Evolutionary conservation across 441 rosid genomes (phyloP).

Genomic region (Pelargonium australe): DNA sequence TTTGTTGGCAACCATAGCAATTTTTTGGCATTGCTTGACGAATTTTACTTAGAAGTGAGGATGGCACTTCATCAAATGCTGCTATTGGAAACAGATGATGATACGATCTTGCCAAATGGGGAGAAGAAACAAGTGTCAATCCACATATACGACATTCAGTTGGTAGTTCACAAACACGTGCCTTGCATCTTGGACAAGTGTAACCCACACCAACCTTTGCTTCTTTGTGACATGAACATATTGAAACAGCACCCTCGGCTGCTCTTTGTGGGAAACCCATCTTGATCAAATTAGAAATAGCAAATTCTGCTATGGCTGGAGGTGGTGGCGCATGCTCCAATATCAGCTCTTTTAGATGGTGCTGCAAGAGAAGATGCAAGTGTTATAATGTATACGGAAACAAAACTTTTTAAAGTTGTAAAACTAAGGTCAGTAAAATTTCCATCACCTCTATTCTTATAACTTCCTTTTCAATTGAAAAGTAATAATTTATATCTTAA

Average conservation of each 20-base stretch:
- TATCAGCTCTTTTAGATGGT: conserved; percentile 69
- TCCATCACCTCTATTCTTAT: not conserved
- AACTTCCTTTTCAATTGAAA: not conserved
- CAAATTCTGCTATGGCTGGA: conserved; percentile 93
- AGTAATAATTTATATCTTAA: not conserved
- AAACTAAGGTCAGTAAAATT: not conserved
- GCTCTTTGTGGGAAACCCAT: conserved; percentile 96
- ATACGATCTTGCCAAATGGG: conserved; percentile 90
- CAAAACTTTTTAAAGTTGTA: not conserved
- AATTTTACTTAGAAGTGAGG: conserved; percentile 28
- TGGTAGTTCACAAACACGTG: conserved; percentile 79
- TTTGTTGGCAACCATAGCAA: conserved; percentile 81
- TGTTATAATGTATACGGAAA: not conserved
- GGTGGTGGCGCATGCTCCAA: conserved; percentile 96
- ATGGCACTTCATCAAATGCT: conserved; percentile 65
- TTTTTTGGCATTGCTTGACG: conserved; percentile 31
- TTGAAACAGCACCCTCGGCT: conserved; percentile 72
- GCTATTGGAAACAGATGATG: conserved; percentile 90
- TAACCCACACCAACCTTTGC: conserved; percentile 78
- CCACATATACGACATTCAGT: conserved; percentile 85
- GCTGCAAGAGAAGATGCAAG: conserved; percentile 31
- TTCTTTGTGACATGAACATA: conserved; percentile 87
- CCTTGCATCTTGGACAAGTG: conserved; percentile 90
- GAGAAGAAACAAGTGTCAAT: conserved; percentile 86
- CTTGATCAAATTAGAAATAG: conserved; percentile 71